These are phyloP conservation scores for Bipolaris sorokiniana DNA, from an alignment of 2,329 filamentous ascomycete species.

Conservation along the genomic window DNA sequence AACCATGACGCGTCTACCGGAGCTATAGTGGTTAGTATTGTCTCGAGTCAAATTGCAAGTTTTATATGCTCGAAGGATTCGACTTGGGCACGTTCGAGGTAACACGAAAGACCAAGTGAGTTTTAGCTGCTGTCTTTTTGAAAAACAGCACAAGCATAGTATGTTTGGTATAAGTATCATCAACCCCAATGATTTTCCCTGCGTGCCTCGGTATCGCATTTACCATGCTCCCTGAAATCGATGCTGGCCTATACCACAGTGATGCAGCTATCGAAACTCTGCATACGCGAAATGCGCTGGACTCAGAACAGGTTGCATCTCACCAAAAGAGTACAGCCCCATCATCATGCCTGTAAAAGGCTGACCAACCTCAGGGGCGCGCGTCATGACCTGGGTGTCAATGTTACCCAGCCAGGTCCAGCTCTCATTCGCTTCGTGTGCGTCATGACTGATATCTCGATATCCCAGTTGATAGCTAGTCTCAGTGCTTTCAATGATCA, in stretches of 20 bases:
- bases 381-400: slow-evolving; percentile 44
- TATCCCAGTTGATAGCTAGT: slow-evolving; percentile 37
- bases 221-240: neutral
- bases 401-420: slow-evolving; percentile 28
- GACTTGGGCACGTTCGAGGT: too few species aligned
- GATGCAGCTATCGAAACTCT: slow-evolving; percentile 11
- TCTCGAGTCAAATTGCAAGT: too few species aligned
- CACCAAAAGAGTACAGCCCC: slow-evolving; percentile 55
- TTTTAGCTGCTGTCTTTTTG: too few species aligned
- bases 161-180: too few species aligned
- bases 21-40: too few species aligned
- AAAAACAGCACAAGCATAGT: too few species aligned
- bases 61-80: too few species aligned
- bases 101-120: too few species aligned
- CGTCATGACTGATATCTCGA: slow-evolving; percentile 3
- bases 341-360: slow-evolving; percentile 56
- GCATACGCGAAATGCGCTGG: slow-evolving; percentile 51
- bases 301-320: slow-evolving; percentile 48
- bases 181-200: neutral
- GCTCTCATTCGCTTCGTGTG: neutral
- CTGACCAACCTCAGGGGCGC: slow-evolving; percentile 48
- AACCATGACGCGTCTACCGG: too few species aligned
- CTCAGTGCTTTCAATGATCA: slow-evolving; percentile 10
- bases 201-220: neutral
- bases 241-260: too few species aligned